phyloP scores from a whole-genome alignment of 2,329 filamentous ascomycete species.

The Colletotrichum sp. region DNA sequence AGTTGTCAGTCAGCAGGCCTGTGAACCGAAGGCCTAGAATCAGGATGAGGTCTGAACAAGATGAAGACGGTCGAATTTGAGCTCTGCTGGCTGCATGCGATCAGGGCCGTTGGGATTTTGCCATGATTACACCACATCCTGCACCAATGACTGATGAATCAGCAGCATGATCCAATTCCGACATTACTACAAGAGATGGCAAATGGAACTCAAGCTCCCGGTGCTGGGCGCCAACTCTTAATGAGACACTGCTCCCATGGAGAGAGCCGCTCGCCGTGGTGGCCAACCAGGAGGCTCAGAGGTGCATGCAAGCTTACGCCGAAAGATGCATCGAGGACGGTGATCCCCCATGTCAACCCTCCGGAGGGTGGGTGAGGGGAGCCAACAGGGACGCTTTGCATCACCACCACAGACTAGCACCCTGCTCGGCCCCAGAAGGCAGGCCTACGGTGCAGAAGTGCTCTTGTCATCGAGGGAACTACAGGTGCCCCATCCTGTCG shows the following conservation, averaged over 20 bases:
- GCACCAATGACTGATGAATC: background rate
- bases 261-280: background rate
- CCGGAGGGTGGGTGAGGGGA: background rate
- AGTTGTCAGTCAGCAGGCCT: background rate
- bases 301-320: background rate
- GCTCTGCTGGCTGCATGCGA: slow-evolving; percentile 1
- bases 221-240: background rate
- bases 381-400: slow-evolving; percentile 11
- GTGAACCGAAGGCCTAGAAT: background rate
- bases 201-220: background rate
- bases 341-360: slow-evolving; percentile 9
- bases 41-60: background rate
- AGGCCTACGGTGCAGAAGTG: background rate
- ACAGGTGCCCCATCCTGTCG: background rate
- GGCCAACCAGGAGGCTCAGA: background rate
- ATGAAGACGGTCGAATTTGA: background rate
- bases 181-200: background rate
- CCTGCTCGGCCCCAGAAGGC: background rate
- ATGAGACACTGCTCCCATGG: slow-evolving; percentile 12
- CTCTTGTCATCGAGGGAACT: background rate
- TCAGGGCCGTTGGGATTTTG: background rate
- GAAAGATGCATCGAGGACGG: slow-evolving; percentile 18
- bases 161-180: background rate
- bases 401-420: background rate
- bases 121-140: background rate